Percentiles rank a stretch among this genome's conserved stretches.
These are phyloP conservation scores for Hymenotorrendiella dingleyae DNA, from an alignment of 2,329 filamentous ascomycete genomes.

Conservation along the genomic window DNA sequence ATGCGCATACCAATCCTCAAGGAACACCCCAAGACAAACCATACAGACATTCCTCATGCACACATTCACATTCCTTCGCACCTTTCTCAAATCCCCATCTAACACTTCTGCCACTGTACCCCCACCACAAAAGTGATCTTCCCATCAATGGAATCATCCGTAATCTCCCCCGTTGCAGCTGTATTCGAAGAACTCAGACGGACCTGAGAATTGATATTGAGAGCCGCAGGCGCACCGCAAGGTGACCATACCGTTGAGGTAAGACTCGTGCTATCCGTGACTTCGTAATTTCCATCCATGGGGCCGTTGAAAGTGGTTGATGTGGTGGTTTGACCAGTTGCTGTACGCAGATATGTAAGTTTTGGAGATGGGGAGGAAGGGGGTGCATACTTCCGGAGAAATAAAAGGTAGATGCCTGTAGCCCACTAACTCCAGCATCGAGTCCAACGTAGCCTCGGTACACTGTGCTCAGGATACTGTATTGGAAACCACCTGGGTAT, in stretches of 20 bases:
- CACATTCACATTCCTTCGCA: too few relatives aligned
- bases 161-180: slow-evolving; percentile 11
- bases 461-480: slow-evolving; percentile 14
- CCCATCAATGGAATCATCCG: slow-evolving; percentile 16
- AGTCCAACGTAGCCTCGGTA: slow-evolving; percentile 17
- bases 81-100: too few relatives aligned
- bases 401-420: slow-evolving; percentile 18
- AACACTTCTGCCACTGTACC: slow-evolving; percentile 16
- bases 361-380: neutral
- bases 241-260: slow-evolving; percentile 19
- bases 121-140: slow-evolving; percentile 17
- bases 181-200: slow-evolving; percentile 6
- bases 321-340: slow-evolving; percentile 12
- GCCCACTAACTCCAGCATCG: slow-evolving; percentile 14
- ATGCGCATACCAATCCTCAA: too few relatives aligned
- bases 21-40: too few relatives aligned
- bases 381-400: slow-evolving; percentile 15
- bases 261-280: slow-evolving; percentile 9
- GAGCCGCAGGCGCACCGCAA: slow-evolving; percentile 10
- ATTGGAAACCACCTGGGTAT: slow-evolving; percentile 20
- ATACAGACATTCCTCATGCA: too few relatives aligned
- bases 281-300: slow-evolving; percentile 9
- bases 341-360: too few relatives aligned
- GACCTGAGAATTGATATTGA: slow-evolving; percentile 21
- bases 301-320: slow-evolving; percentile 17